phyloP scores from a whole-genome alignment of 2,329 filamentous ascomycete genomes.

The Hortaea werneckii region DNA sequence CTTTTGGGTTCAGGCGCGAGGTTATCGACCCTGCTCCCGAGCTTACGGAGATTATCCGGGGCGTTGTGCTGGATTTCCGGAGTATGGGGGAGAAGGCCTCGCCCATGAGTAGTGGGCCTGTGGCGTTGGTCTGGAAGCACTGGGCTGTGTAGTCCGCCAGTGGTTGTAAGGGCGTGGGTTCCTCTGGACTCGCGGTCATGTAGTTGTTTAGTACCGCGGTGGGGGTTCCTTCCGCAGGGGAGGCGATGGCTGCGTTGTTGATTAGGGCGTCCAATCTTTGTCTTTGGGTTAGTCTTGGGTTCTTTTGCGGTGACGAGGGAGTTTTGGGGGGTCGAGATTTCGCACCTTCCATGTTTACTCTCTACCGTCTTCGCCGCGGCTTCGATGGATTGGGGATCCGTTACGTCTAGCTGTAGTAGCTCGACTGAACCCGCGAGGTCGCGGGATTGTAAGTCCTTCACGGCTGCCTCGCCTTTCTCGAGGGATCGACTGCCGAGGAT shows the following conservation, averaged over 20 bases:
- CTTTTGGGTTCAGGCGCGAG: slow-evolving; percentile 17
- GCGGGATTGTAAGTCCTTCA: slow-evolving; percentile 14
- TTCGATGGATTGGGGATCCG: slow-evolving; percentile 13
- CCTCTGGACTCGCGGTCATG: not conserved
- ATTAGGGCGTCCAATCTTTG: slow-evolving; percentile 25
- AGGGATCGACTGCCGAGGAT: slow-evolving; percentile 30
- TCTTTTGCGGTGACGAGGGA: not conserved
- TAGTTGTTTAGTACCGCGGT: not conserved
- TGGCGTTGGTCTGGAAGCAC: slow-evolving; percentile 19
- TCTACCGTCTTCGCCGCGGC: slow-evolving; percentile 14
- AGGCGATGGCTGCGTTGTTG: slow-evolving; percentile 29
- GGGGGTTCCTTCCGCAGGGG: not conserved
- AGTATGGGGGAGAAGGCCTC: slow-evolving; percentile 20
- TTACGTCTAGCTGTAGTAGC: slow-evolving; percentile 18
- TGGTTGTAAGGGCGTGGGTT: not conserved
- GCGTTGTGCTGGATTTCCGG: slow-evolving; percentile 9
- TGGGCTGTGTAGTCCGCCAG: not conserved
- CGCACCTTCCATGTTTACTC: slow-evolving; percentile 14
- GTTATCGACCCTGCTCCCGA: slow-evolving; percentile 27
- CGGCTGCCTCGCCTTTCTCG: slow-evolving; percentile 29
- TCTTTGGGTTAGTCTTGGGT: not conserved
- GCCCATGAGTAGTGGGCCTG: slow-evolving; percentile 13
- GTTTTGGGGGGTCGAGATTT: slow-evolving; percentile 21
- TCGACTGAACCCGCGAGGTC: slow-evolving; percentile 13
- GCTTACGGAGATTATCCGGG: slow-evolving; percentile 28